These are phyloP conservation scores for Candolleomyces eurysporus DNA, from an alignment of 768 basidiomycete genomes.

Conservation along the genomic window DNA sequence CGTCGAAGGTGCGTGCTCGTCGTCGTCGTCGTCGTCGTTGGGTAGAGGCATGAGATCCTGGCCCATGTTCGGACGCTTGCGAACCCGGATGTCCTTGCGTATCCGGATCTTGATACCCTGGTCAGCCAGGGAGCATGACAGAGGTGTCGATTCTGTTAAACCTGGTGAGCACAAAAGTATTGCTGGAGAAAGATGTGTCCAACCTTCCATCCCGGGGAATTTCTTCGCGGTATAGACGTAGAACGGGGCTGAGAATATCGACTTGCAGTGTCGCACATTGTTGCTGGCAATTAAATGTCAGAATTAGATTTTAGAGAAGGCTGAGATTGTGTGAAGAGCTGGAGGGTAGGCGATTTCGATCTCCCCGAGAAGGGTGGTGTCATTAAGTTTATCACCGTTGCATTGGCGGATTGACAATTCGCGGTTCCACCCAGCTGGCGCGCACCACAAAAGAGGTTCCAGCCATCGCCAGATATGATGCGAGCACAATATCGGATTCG, in stretches of 20 bases:
- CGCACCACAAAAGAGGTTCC: not conserved
- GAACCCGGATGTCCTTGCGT: conserved; percentile 84
- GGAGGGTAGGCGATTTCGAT: not conserved
- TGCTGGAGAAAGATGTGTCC: conserved; percentile 15
- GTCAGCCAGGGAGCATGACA: conserved; percentile 90
- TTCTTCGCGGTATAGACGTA: conserved; percentile 97
- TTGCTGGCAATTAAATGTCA: conserved; percentile 43
- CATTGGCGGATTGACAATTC: conserved; percentile 6
- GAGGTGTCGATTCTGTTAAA: conserved; percentile 73
- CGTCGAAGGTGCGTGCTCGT: conserved; percentile 18
- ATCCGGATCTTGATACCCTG: conserved; percentile 96
- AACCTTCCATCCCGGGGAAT: conserved; percentile 95
- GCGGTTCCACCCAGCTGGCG: conserved; percentile 4
- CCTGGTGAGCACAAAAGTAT: conserved; percentile 7
- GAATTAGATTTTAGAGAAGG: not conserved
- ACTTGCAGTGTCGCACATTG: conserved; percentile 87
- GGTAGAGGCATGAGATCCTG: conserved; percentile 30
- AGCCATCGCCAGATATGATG: not conserved
- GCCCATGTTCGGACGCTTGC: conserved; percentile 60
- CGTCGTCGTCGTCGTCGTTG: conserved; percentile 23
- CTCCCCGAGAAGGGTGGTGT: not conserved
- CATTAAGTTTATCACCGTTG: conserved; percentile 3
- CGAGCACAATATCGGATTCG: not conserved
- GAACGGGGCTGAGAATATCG: conserved; percentile 84
- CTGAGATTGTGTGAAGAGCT: not conserved